Base-by-base conservation (phyloP, 1,139 yeast genomes). In the Saccharomycopsis hybrid region DNA sequence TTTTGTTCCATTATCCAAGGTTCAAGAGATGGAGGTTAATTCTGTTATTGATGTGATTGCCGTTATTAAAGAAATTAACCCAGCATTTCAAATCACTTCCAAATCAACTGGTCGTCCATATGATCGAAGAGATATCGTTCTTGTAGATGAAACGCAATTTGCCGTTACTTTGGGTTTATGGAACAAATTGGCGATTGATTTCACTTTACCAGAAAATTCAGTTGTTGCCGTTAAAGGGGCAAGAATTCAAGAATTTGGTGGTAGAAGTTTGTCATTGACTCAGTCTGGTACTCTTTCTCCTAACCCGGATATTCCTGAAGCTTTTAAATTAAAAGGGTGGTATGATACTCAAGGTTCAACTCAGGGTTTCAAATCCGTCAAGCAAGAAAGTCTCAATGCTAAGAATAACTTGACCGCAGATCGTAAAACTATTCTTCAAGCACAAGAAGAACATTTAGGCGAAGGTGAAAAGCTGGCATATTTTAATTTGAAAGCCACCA, bases 201-300 rank as follows among this genome's bases (percentile, higher is more conserved):
- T 92, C 64, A 72, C 69, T 53, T 66, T 77, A 30, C 81, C 83
- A n/a, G 82, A 74, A 52, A 97, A 95, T 30, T 77, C 94, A 0
- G 92, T 92, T n/a, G 71, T 92, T 47, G 97, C 97, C 1, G 74
- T 90, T 59, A 92, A 92, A 69, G 96, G 95, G 46, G 92, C 87
- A 49, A 84, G 88, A 63, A 86, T 92, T 41, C 81, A 84, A 52
- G 97, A 92, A 63, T 94, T 87, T 65, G 83, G 84, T 53, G 97
- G 97, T 37, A 81, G 92, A 62, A 78, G 88, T 18, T 73, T 94
- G 58, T 84, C 96, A 2, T 76, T 89, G 65, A 80, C 92, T 25
- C 88, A 83, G 56, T 76, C 88, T 9, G 90, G 96, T 32, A 75
- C 87, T 2, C 69, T 92, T 58, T 65, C 80, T 43, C 74, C 85